A percentile compares a stretch with the other conserved stretches of the same genome.
Evolutionary conservation across 148 eudicot genomes (phyloP).

Genomic region (Heliosperma pusillum): DNA sequence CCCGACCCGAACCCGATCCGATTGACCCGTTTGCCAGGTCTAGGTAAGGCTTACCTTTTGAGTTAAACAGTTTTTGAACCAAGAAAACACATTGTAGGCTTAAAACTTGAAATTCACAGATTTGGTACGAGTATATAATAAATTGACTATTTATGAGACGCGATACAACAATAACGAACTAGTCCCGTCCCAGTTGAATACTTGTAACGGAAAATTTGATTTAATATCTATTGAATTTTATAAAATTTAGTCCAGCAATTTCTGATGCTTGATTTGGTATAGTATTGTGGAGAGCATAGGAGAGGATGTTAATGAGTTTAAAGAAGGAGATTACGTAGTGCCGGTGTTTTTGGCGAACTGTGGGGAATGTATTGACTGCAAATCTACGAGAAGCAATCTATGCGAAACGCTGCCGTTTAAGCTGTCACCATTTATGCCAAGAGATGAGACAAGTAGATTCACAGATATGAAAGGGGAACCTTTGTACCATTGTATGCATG

Average conservation of each 20-base stretch:
- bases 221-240: too few relatives aligned
- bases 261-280: not conserved
- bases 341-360: constrained; percentile 78
- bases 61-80: too few relatives aligned
- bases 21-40: too few relatives aligned
- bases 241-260: not conserved
- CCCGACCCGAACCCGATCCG: too few relatives aligned
- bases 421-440: constrained; percentile 58
- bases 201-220: not conserved
- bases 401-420: constrained; percentile 58
- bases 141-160: too few relatives aligned
- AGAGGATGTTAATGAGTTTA: constrained; percentile 54
- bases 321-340: constrained; percentile 67
- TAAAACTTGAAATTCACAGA: too few relatives aligned
- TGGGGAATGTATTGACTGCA: constrained; percentile 68
- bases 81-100: too few relatives aligned
- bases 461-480: constrained; percentile 66
- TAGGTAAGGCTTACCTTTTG: too few relatives aligned
- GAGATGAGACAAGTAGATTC: constrained; percentile 73
- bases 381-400: constrained; percentile 63
- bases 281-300: constrained; percentile 86
- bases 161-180: too few relatives aligned
- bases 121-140: too few relatives aligned
- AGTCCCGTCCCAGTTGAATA: not conserved
- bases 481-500: constrained; percentile 52